Percentiles rank a stretch among this genome's conserved stretches.
Evolutionary conservation across 768 basidiomycete genomes (phyloP).

Genomic region (Candolleomyces efflorescens): DNA sequence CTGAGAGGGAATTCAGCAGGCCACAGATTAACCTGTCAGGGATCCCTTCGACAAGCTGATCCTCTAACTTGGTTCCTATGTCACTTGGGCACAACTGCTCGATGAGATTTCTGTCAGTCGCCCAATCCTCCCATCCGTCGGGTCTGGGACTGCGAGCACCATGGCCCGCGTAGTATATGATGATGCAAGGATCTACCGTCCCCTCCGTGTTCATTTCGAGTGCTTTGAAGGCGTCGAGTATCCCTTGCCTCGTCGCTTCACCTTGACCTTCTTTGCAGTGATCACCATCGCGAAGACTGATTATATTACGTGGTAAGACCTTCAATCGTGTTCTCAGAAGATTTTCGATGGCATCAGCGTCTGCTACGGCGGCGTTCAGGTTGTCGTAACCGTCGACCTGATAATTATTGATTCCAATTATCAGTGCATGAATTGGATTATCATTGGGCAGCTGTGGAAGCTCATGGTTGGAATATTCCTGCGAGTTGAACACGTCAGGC

Average conservation of each 20-base stretch:
- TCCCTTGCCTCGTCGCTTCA: constrained; percentile 30
- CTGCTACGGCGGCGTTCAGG: constrained; percentile 32
- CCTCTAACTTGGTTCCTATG: constrained; percentile 12
- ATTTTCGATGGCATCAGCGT: constrained; percentile 33
- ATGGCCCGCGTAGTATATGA: constrained; percentile 43
- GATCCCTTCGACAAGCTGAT: constrained; percentile 25
- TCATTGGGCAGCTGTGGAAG: neutral
- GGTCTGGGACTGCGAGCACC: constrained; percentile 32
- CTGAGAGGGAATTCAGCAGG: constrained; percentile 31
- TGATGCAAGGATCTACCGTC: constrained; percentile 21
- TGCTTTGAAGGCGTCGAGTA: constrained; percentile 24
- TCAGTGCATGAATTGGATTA: constrained; percentile 29
- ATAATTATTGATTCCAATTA: constrained; percentile 42
- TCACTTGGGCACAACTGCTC: constrained; percentile 33
- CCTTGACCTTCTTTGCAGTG: too few relatives aligned
- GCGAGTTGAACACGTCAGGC: too few relatives aligned
- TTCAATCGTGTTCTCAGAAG: constrained; percentile 25
- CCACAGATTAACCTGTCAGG: constrained; percentile 38
- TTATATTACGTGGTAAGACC: constrained; percentile 28
- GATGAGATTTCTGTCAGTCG: constrained; percentile 23
- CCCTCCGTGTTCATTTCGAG: constrained; percentile 17
- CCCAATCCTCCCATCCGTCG: constrained; percentile 19
- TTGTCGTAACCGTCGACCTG: constrained; percentile 13
- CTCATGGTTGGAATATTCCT: too few relatives aligned
- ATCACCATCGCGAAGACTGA: constrained; percentile 31